phyloP scores from a whole-genome alignment of 768 basidiomycete species.

The Leccinum subtestaceum region DNA sequence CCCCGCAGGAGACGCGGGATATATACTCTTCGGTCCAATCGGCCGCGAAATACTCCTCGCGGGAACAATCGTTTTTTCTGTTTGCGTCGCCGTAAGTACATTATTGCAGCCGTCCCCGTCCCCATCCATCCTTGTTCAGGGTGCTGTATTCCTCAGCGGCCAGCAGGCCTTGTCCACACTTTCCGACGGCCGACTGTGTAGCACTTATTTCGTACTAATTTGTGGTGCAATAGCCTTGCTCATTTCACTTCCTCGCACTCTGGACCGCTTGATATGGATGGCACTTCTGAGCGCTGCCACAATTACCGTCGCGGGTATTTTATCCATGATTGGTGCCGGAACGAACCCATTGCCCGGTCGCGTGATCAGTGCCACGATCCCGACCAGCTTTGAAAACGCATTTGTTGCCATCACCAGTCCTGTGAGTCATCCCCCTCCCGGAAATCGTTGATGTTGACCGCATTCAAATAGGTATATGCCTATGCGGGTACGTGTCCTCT shows the following conservation, averaged over 20 bases:
- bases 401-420: constrained; percentile 6
- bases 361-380: constrained; percentile 30
- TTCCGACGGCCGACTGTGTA: constrained; percentile 48
- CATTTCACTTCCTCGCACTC: constrained; percentile 7
- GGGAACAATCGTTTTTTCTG: constrained; percentile 2
- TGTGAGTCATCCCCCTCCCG: not conserved
- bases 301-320: constrained; percentile 45
- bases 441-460: not conserved
- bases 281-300: constrained; percentile 37
- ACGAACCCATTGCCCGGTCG: constrained; percentile 40
- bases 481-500: constrained; percentile 9
- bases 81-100: constrained; percentile 1
- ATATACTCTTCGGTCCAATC: constrained; percentile 2
- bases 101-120: not conserved
- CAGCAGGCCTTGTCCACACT: constrained; percentile 50
- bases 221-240: constrained; percentile 33
- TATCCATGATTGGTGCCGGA: constrained; percentile 52
- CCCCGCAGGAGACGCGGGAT: constrained; percentile 4
- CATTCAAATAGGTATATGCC: not conserved
- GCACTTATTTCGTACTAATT: constrained; percentile 44
- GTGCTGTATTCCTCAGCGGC: constrained; percentile 39
- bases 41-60: constrained; percentile 5
- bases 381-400: constrained; percentile 40
- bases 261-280: constrained; percentile 44
- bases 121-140: not conserved